These are phyloP conservation scores for Coemansia sp. DNA, from an alignment of 192 early-diverging fungal species.

Conservation along the genomic window DNA sequence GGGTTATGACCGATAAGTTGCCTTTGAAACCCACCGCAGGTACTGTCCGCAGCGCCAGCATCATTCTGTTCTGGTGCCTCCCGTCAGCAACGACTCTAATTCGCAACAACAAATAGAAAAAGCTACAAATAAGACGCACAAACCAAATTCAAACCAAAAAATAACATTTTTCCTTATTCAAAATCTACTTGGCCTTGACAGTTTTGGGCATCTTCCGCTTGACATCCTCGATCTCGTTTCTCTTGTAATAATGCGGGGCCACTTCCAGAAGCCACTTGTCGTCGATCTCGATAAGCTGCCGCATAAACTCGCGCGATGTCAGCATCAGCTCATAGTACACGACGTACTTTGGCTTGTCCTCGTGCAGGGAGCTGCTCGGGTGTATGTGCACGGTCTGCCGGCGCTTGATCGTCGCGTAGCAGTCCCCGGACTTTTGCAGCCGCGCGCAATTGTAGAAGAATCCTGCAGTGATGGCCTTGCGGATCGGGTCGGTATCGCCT, in stretches of 20 bases:
- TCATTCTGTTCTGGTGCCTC: background rate
- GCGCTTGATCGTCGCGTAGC: conserved; percentile 88
- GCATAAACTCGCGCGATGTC: conserved; percentile 94
- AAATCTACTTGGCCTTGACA: conserved; percentile 7
- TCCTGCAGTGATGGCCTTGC: conserved; percentile 89
- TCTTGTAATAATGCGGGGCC: conserved; percentile 92
- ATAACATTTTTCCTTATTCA: background rate
- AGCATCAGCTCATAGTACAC: conserved; percentile 92
- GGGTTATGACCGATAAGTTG: background rate
- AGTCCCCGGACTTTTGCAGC: conserved; percentile 82
- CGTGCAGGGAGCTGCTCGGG: conserved; percentile 79
- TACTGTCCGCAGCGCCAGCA: background rate
- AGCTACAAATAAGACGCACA: background rate
- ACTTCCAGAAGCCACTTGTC: conserved; percentile 76
- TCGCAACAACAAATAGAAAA: background rate
- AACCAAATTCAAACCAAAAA: background rate
- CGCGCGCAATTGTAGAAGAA: conserved; percentile 95
- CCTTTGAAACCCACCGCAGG: background rate
- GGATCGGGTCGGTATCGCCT: conserved; percentile 79
- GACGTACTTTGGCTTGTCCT: conserved; percentile 82
- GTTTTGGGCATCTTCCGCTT: conserved; percentile 51
- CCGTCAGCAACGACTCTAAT: background rate
- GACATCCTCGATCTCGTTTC: conserved; percentile 62
- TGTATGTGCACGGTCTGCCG: conserved; percentile 90
- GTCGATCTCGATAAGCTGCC: conserved; percentile 90